Evolutionary conservation across 306 rosid genomes (phyloP).

Genomic region (Cucurbita maxima): DNA sequence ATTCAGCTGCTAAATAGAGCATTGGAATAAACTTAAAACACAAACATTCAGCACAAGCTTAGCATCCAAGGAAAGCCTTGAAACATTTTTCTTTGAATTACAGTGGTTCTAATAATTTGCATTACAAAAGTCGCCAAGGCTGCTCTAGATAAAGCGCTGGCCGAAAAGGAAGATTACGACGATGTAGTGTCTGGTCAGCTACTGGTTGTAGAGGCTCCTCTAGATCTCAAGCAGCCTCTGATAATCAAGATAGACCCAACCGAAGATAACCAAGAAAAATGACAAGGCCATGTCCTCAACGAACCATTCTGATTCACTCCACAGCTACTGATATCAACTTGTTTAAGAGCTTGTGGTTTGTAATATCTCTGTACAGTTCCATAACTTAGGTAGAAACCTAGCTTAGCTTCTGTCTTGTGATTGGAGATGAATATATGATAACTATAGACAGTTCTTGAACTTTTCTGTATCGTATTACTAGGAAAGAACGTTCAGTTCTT

Average conservation of each 20-base stretch:
- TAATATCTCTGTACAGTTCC: not conserved
- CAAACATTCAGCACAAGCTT: not conserved
- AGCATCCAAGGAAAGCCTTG: not conserved
- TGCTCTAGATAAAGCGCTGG: slow-evolving; percentile 77
- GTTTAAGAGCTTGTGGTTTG: not conserved
- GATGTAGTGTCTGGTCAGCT: slow-evolving; percentile 18
- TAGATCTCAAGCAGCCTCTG: slow-evolving; percentile 58
- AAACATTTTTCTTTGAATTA: slow-evolving; percentile 9
- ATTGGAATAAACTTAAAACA: not conserved
- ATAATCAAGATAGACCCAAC: slow-evolving; percentile 41
- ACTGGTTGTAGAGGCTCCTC: slow-evolving; percentile 22
- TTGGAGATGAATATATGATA: not conserved
- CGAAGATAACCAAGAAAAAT: slow-evolving; percentile 20
- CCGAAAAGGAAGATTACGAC: slow-evolving; percentile 45
- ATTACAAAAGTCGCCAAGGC: slow-evolving; percentile 74
- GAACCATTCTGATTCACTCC: not conserved
- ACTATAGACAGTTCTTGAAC: not conserved
- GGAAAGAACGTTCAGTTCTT: not conserved
- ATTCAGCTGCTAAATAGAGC: not conserved
- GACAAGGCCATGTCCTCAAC: slow-evolving; percentile 3
- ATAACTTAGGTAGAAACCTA: not conserved
- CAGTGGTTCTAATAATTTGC: slow-evolving; percentile 59
- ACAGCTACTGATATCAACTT: not conserved
- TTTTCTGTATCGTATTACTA: not conserved
- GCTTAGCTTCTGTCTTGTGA: not conserved